Evolutionary conservation across 257 asterid genomes (phyloP).

Genomic region (Nicotiana tabacum): DNA sequence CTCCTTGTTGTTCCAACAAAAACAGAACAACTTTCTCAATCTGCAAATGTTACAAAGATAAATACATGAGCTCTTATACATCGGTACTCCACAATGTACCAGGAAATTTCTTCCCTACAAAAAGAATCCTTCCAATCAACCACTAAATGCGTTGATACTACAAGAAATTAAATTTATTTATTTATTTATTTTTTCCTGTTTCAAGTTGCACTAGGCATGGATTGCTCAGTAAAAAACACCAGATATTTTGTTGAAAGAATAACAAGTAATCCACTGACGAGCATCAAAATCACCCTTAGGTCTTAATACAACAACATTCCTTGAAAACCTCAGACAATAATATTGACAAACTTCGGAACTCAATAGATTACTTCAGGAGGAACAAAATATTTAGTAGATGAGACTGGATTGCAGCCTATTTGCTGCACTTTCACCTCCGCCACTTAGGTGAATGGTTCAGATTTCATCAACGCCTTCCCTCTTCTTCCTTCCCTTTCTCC

Average conservation of each 20-base stretch:
- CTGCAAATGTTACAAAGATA: slow-evolving; percentile 31
- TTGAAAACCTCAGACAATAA: neutral
- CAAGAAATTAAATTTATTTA: neutral
- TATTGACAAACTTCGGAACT: neutral
- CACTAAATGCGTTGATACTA: neutral
- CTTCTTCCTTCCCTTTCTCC: neutral
- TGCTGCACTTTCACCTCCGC: neutral
- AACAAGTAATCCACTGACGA: neutral
- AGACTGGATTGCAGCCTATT: neutral
- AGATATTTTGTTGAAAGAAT: neutral
- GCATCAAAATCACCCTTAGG: neutral
- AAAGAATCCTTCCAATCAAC: neutral
- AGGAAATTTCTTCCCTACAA: neutral
- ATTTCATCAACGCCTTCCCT: neutral
- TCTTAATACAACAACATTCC: neutral
- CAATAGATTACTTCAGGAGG: neutral
- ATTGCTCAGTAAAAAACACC: neutral
- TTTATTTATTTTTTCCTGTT: neutral
- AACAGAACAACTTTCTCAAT: slow-evolving; percentile 88
- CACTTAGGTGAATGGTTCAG: neutral
- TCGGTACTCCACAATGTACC: neutral
- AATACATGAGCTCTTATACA: neutral
- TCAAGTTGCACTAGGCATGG: neutral
- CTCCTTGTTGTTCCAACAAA: slow-evolving; percentile 90
- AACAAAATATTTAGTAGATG: neutral